Base-by-base conservation (phyloP, 441 rosid genomes). In the Flueggea neowawraea region DNA sequence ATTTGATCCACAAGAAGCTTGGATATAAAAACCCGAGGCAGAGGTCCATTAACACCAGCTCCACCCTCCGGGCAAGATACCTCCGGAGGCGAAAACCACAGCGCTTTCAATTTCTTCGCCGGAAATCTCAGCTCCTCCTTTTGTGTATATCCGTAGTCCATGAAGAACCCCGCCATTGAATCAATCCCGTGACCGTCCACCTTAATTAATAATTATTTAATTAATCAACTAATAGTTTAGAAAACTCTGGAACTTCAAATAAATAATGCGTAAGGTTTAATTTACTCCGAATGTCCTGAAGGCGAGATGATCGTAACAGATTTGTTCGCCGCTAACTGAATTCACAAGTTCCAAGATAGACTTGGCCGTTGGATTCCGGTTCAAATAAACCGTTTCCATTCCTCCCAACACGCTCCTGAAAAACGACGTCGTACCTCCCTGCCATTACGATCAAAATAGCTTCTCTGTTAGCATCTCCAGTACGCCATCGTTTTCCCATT, bases 31-130 rank as follows among this genome's bases (percentile, higher is more conserved):
- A 88, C 71, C 76, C 98, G 80, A 0, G 97, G 97, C 51, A 90
- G 74, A 67, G 98, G 96, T 8, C 96, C 97, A 54, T 76, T 55
- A 49, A 81, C 76, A 31, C 96, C 86, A 50, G 74, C 73, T 52
- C 93, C 91, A 58, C 65, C 73, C 60, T 72, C 76, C 39, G 64
- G 52, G 52, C 13, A 54, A 44, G 78, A 67, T 77, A 36, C 59
- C 66, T 58, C 32, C 47, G 97, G 98, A 66, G 97, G 98, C 12
- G 98, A 80, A 82, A 90, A 89, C 98, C 98, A 94, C 54, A 94
- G 65, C 12, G 98, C 98, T 74, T 82, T 85, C 62, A 94, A 74
- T 67, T 94, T 90, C 73, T 94, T 94, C 0, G 91, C 98, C 0
- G 93, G 97, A 77, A 94, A 94, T 31, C 78, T 83, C n/a, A 93